Evolutionary conservation across 2,329 filamentous ascomycete genomes (phyloP), one percentile per base, ranked within the genome.

Genomic region (Phaeosphaeria sp.): DNA sequence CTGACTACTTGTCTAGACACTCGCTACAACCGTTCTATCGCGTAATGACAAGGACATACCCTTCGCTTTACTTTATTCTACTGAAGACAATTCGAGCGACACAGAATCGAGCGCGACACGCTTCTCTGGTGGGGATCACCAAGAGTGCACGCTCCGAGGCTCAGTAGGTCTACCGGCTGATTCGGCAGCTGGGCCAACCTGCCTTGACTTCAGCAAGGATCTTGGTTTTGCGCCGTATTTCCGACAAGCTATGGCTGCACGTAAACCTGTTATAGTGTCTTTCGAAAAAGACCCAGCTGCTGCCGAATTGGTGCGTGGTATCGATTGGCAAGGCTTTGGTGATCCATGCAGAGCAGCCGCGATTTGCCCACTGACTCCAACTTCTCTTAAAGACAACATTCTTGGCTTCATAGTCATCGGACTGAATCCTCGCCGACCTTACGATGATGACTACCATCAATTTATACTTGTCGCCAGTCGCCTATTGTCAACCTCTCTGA

Each of bases 11-110:
- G 3, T 25, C 1, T 27, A 46, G 44, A n/a, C 80, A 1, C 83
- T 88, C 60, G 86, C 92, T 1, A 82, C 87, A 23, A 82, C 85
- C 55, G 89, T 89, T 0, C 81, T 94, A 9, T 85, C 89, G 58
- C 87, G 85, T 66, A 93, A 93, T 70, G 86, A 90, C 60, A 83
- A 84, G 55, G 69, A 72, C 43, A 55, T 67, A 33, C 68, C 69
- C 2, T 72, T 71, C 25, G 67, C 64, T 18, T 49, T 72, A 2
- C 62, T 73, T 1, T 73, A 72, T 23, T 66, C 68, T 1, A 61
- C 60, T n/a, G 68, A 68, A 11, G 54, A 55, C 6, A 60, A 59
- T 20, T 49, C 47, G 2, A 25, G 42, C 42, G 47, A 53, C 9
- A 60, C 56, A 18, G 44, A 18, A 10, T 55, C 59, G 1, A 61